phyloP scores from a whole-genome alignment of 2,329 filamentous ascomycete genomes.

The Cadophora malorum region DNA sequence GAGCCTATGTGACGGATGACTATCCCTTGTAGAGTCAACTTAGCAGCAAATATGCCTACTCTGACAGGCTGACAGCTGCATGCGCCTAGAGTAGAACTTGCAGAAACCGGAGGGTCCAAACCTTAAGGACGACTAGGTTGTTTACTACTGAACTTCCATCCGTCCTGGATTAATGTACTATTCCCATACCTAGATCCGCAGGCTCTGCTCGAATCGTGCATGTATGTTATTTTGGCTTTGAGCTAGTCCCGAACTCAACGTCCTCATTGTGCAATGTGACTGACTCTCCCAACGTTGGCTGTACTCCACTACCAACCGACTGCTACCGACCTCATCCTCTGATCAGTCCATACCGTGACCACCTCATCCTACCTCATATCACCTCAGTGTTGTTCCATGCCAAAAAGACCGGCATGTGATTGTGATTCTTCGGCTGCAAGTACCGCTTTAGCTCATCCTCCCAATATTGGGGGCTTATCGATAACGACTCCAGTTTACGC shows the following conservation, averaged over 20 bases:
- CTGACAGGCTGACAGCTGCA: constrained; percentile 15
- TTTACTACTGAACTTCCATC: neutral
- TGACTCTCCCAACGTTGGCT: constrained; percentile 2
- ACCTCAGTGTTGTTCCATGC: neutral
- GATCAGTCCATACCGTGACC: constrained; percentile 15
- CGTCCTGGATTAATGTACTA: neutral
- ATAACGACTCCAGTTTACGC: constrained; percentile 18
- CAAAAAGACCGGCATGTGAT: constrained; percentile 6
- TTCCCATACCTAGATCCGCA: neutral
- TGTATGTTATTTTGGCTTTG: constrained; percentile 8
- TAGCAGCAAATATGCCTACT: neutral
- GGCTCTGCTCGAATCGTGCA: constrained; percentile 8
- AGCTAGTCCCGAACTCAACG: constrained; percentile 8
- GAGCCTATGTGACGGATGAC: constrained; percentile 4
- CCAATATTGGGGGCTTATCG: constrained; percentile 20
- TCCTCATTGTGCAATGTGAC: constrained; percentile 17
- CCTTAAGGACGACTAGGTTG: constrained; percentile 3
- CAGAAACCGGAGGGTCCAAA: constrained; percentile 6
- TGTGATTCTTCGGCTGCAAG: neutral
- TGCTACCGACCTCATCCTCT: constrained; percentile 4
- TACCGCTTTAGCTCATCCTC: constrained; percentile 4
- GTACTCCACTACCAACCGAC: neutral
- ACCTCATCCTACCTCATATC: neutral
- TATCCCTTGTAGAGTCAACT: neutral
- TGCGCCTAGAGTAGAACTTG: constrained; percentile 1